Conservation (phyloP, 2,329 filamentous ascomycete species). For the Pseudogymnoascus sp. region DNA sequence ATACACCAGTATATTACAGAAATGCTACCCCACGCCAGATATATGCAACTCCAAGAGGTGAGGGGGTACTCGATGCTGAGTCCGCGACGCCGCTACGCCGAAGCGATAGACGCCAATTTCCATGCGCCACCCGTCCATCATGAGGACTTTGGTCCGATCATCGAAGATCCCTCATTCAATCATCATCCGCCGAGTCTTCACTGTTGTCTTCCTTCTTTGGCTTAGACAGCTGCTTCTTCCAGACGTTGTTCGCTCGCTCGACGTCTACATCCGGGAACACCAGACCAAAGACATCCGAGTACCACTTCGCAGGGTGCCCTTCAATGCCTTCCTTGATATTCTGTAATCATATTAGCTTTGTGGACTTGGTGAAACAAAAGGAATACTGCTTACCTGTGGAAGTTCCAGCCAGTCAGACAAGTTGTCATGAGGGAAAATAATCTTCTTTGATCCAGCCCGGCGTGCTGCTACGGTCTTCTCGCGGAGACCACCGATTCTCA, state of each 20-base stretch:
- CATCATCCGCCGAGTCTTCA: slow-evolving; percentile 9
- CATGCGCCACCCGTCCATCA: slow-evolving; percentile 5
- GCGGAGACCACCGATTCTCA: slow-evolving; percentile 84
- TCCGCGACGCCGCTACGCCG: slow-evolving; percentile 2
- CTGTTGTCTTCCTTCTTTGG: slow-evolving; percentile 30
- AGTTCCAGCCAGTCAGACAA: slow-evolving; percentile 95
- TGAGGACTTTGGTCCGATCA: background rate
- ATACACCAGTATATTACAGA: slow-evolving; percentile 11
- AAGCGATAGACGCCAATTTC: slow-evolving; percentile 7
- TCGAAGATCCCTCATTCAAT: slow-evolving; percentile 7
- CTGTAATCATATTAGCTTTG: slow-evolving; percentile 39
- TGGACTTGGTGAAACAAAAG: slow-evolving; percentile 12
- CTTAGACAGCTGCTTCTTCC: slow-evolving; percentile 32
- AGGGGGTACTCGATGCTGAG: slow-evolving; percentile 1
- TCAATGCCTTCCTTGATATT: slow-evolving; percentile 97
- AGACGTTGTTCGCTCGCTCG: slow-evolving; percentile 59
- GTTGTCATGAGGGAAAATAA: slow-evolving; percentile 94
- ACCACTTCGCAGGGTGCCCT: slow-evolving; percentile 87
- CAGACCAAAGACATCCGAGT: slow-evolving; percentile 83
- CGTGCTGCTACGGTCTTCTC: slow-evolving; percentile 97
- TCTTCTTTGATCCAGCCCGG: slow-evolving; percentile 81
- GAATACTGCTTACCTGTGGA: slow-evolving; percentile 65
- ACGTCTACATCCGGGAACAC: slow-evolving; percentile 78
- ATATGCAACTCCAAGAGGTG: slow-evolving; percentile 6
- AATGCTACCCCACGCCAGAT: slow-evolving; percentile 1